Conservation (phyloP, 108 stramenopile genomes). For the Fistulifera pelliculosa region DNA sequence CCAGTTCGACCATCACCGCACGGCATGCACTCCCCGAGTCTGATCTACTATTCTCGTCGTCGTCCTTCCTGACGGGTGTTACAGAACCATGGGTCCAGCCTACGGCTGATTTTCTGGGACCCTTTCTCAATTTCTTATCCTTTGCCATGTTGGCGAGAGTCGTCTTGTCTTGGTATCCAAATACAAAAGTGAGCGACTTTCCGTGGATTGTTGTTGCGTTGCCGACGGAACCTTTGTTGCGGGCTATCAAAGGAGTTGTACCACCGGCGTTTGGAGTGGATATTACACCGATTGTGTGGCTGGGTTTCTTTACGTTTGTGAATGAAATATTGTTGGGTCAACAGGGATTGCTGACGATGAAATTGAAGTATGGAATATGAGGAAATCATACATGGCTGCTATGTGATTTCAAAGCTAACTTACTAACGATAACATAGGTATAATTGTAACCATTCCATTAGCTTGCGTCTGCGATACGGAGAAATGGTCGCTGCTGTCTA, state of each 20-base stretch:
- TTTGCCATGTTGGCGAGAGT: slow-evolving; percentile 81
- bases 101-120: slow-evolving; percentile 50
- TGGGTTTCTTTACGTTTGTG: slow-evolving; percentile 86
- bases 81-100: slow-evolving; percentile 85
- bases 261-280: slow-evolving; percentile 96
- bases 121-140: slow-evolving; percentile 71
- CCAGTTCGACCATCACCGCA: too few species aligned
- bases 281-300: slow-evolving; percentile 93
- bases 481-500: too few species aligned
- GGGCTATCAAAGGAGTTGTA: slow-evolving; percentile 49
- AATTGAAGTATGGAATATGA: slow-evolving; percentile 81
- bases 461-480: too few species aligned
- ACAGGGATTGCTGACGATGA: slow-evolving; percentile 91
- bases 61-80: slow-evolving; percentile 56
- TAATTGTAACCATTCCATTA: too few species aligned
- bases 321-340: slow-evolving; percentile 92
- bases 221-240: slow-evolving; percentile 77
- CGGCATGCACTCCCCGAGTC: too few species aligned
- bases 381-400: neutral
- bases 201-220: slow-evolving; percentile 73
- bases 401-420: too few species aligned
- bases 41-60: slow-evolving; percentile 2
- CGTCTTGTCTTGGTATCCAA: slow-evolving; percentile 83
- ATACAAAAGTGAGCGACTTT: slow-evolving; percentile 61
- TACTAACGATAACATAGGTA: too few species aligned